phyloP scores from a whole-genome alignment of 768 basidiomycete species.

The Agaricus subrufescens region DNA sequence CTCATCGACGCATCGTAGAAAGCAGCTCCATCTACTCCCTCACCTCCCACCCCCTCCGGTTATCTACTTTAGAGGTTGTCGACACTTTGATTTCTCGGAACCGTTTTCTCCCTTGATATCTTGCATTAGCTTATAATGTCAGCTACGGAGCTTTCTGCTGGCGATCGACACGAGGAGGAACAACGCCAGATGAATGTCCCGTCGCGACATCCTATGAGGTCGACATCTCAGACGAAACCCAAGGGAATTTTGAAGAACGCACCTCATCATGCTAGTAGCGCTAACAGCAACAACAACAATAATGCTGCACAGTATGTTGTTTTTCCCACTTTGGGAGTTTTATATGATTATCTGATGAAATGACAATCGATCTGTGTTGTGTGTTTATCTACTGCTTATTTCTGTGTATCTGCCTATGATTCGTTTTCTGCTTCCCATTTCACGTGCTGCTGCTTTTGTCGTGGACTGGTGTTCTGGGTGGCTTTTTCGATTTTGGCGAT shows the following conservation, averaged over 20 bases:
- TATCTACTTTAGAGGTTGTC: not conserved
- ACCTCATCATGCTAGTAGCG: slow-evolving; percentile 32
- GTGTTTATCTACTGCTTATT: no score
- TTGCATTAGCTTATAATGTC: slow-evolving; percentile 17
- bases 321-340: not conserved
- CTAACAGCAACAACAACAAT: slow-evolving; percentile 24
- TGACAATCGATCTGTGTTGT: no score
- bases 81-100: not conserved
- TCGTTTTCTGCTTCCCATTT: not conserved
- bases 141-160: slow-evolving; percentile 12
- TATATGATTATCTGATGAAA: not conserved
- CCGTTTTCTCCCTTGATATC: not conserved
- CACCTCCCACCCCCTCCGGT: no score
- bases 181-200: slow-evolving; percentile 41
- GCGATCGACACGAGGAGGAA: slow-evolving; percentile 33
- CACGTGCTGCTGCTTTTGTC: not conserved
- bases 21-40: no score
- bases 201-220: slow-evolving; percentile 40
- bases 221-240: slow-evolving; percentile 65
- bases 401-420: not conserved
- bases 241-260: slow-evolving; percentile 91
- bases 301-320: slow-evolving; percentile 44
- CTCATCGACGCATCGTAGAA: no score
- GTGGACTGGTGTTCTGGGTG: not conserved
- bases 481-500: not conserved